Evolutionary conservation across 208 protist species (phyloP), one percentile per base, ranked within the genome.

Genomic region (Wallacemonas sp.): DNA sequence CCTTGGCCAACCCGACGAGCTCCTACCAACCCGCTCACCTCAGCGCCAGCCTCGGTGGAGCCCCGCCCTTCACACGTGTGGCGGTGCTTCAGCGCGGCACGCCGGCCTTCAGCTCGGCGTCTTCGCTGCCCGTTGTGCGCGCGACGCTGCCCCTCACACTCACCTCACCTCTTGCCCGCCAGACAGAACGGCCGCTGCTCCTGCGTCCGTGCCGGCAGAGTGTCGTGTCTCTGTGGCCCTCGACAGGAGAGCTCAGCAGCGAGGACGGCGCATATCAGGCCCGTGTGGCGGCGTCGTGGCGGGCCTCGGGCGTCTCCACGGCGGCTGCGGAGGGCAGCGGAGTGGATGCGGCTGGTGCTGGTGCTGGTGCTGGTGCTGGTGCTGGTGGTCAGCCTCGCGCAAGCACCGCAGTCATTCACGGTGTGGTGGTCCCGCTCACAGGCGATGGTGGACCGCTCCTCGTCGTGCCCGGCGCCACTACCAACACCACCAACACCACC

Each of bases 1-100:
- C 20, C 11, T 4, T 39, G 31, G 29, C 31, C 7, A 29, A 59
- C 16, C 52, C 52, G 31, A 39, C 52, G 29, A 59, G 52, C 52
- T 59, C 52, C 16, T 59, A 59, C 31, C 52, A 59, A 29, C 52
- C 52, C 10, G 29, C 52, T 8, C 52, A 59, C 31, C 3, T 59
- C 31, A 59, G 52, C 20, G 52, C 52, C 11, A 59, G 52, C 31
- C 16, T 39, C n/a, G 52, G 52, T 28, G 52, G 52, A 10, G 52
- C 52, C 16, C 52, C 52, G 31, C 3, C 26, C 12, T 59, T 59
- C 1, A 20, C 4, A 20, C 4, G n/a, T 4, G 22, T 59, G 11
- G 18, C 44, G 11, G 16, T 49, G 25, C 5, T 18, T 5, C 48
- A 32, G 20, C 48, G 48, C 8, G 25, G 8, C 49, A 33, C 14